Conservation (phyloP, 2,329 filamentous ascomycete species). For the Mycosphaerella sp. region DNA sequence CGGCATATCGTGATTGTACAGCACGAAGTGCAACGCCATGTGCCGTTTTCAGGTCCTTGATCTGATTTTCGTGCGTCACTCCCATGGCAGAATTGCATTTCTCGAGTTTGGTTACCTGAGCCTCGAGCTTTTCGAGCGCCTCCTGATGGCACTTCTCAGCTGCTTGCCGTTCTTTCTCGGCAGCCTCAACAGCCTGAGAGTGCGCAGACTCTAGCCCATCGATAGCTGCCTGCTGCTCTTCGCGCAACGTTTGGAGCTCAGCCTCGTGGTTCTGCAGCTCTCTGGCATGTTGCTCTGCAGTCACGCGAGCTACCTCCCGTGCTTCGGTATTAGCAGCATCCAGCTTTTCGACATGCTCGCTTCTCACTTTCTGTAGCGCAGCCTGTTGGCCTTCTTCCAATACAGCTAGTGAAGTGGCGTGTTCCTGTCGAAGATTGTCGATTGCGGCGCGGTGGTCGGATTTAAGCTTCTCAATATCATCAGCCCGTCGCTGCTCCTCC, state of each 20-base stretch:
- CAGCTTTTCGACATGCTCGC: conserved; percentile 7
- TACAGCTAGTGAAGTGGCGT: neutral
- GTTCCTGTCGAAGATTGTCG: neutral
- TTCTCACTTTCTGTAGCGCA: conserved; percentile 8
- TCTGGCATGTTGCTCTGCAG: neutral
- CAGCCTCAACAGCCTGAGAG: neutral
- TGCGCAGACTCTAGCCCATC: neutral
- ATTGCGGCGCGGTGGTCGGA: neutral
- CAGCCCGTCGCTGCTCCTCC: neutral
- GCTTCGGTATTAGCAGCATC: conserved; percentile 1
- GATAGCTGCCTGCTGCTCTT: neutral
- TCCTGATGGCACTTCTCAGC: neutral
- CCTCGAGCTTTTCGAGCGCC: neutral
- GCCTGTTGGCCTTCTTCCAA: conserved; percentile 3
- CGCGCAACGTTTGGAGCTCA: neutral
- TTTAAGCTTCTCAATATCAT: neutral
- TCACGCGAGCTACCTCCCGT: neutral
- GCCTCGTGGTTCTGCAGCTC: conserved; percentile 6
- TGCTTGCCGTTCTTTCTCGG: neutral
- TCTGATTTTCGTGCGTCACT: neutral
- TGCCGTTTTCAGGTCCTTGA: neutral
- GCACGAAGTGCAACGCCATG: neutral
- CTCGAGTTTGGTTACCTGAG: neutral
- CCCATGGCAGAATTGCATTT: neutral
- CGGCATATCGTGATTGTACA: neutral